Conservation (phyloP, 495 filamentous ascomycete species). For the Cercophora newfieldiana region DNA sequence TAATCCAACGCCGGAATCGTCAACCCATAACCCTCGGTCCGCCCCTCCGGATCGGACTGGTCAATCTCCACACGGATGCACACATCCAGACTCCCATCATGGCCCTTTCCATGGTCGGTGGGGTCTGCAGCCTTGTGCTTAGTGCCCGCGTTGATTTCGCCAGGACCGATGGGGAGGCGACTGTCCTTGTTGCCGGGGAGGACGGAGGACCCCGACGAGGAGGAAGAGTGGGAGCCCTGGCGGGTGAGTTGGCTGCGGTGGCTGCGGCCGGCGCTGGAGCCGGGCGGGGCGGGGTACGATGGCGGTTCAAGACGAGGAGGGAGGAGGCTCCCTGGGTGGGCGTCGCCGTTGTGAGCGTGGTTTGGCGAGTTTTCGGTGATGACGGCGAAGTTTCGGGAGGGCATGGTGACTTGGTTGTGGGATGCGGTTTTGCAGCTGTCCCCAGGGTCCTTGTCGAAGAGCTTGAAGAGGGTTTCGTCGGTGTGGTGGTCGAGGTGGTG, state of each 20-base stretch:
- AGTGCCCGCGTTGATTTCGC: slow-evolving; percentile 66
- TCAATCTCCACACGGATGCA: slow-evolving; percentile 70
- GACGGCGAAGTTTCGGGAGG: slow-evolving; percentile 81
- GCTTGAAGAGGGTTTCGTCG: slow-evolving; percentile 82
- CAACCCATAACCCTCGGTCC: slow-evolving; percentile 69
- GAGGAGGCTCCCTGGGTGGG: slow-evolving; percentile 8
- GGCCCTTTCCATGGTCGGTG: slow-evolving; percentile 49
- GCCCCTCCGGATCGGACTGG: slow-evolving; percentile 61
- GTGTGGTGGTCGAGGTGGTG: slow-evolving; percentile 84
- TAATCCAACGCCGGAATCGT: slow-evolving; percentile 53
- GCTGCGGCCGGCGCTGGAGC: slow-evolving; percentile 26
- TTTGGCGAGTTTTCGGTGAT: slow-evolving; percentile 67
- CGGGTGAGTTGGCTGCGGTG: slow-evolving; percentile 4
- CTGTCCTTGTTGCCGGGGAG: slow-evolving; percentile 52
- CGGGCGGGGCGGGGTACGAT: slow-evolving; percentile 6
- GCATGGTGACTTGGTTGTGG: slow-evolving; percentile 86
- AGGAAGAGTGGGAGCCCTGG: neutral
- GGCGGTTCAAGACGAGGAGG: slow-evolving; percentile 13
- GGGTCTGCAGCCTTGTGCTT: slow-evolving; percentile 61
- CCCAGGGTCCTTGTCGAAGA: slow-evolving; percentile 85
- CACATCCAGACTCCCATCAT: slow-evolving; percentile 67
- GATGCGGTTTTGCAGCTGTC: slow-evolving; percentile 61
- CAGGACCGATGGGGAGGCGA: slow-evolving; percentile 61
- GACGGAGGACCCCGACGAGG: slow-evolving; percentile 16
- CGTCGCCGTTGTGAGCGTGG: slow-evolving; percentile 30